These are phyloP conservation scores for Halteria grandinella DNA, from an alignment of 73 alveolate species.

Conservation along the genomic window DNA sequence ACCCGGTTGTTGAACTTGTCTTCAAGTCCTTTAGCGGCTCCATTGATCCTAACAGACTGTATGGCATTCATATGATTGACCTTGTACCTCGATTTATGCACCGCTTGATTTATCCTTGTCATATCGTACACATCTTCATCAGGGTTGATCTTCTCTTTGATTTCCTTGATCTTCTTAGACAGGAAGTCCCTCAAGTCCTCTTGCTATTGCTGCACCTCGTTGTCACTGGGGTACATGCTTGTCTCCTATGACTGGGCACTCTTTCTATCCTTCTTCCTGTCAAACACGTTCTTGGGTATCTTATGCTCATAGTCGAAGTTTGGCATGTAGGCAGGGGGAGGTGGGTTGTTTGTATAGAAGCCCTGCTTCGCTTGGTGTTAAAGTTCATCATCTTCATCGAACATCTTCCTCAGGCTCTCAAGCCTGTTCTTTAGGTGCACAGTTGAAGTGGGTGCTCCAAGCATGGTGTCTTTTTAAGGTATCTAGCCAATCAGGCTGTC, in stretches of 20 bases:
- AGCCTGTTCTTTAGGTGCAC: constrained; percentile 35
- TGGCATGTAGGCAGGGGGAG: no score
- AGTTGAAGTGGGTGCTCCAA: no score
- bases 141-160: constrained; percentile 22
- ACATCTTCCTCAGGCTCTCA: constrained; percentile 26
- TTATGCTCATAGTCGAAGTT: neutral
- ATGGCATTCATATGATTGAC: constrained; percentile 52
- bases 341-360: no score
- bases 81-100: constrained; percentile 22
- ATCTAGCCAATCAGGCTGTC: no score
- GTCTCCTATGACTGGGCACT: constrained; percentile 27
- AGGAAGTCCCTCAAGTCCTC: constrained; percentile 44
- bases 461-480: no score
- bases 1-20: constrained; percentile 45
- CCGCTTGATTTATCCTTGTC: neutral
- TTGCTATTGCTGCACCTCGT: neutral
- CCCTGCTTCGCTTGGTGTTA: no score
- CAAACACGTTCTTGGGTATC: neutral
- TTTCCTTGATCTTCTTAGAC: constrained; percentile 35
- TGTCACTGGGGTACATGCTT: constrained; percentile 3
- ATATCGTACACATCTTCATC: constrained; percentile 23
- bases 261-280: constrained; percentile 5
- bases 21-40: constrained; percentile 42
- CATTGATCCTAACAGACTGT: constrained; percentile 47
- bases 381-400: constrained; percentile 20